Evolutionary conservation across 106 monocot genomes (phyloP).

Genomic region (Triglochin maritima): DNA sequence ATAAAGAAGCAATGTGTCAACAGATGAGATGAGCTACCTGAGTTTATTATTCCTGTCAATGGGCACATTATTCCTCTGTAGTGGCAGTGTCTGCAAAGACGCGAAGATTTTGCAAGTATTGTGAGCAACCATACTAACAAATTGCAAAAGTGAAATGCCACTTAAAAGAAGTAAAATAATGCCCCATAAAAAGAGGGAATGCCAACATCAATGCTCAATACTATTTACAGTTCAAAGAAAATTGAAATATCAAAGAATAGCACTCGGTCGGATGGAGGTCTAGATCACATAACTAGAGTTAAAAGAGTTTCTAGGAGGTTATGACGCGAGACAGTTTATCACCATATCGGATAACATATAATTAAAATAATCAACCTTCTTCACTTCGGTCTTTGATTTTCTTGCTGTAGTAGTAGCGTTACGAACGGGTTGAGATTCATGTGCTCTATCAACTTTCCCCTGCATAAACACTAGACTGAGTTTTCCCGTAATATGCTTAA

Average conservation of each 20-base stretch:
- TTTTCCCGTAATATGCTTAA: not conserved
- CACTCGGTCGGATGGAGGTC: not conserved
- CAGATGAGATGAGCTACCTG: not conserved
- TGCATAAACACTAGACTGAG: not conserved
- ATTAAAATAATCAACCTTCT: not conserved
- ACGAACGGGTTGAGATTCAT: not conserved
- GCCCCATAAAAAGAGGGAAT: not conserved
- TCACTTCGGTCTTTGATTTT: constrained; percentile 3
- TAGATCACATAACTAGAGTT: not conserved
- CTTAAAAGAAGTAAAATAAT: too few species aligned
- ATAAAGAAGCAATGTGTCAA: not conserved
- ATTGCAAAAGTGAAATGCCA: too few species aligned
- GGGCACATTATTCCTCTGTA: too few species aligned
- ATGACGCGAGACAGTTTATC: too few species aligned
- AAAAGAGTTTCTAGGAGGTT: not conserved
- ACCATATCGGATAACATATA: too few species aligned
- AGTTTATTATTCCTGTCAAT: too few species aligned
- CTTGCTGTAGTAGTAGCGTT: not conserved
- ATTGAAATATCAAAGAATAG: not conserved
- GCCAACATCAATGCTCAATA: not conserved
- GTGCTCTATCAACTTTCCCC: not conserved
- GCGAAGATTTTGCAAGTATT: not conserved
- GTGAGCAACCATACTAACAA: not conserved
- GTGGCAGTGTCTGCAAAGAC: not conserved
- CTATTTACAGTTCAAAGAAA: not conserved